Evolutionary conservation across 345 rosid species (phyloP).

Genomic region (Gossypium australe): DNA sequence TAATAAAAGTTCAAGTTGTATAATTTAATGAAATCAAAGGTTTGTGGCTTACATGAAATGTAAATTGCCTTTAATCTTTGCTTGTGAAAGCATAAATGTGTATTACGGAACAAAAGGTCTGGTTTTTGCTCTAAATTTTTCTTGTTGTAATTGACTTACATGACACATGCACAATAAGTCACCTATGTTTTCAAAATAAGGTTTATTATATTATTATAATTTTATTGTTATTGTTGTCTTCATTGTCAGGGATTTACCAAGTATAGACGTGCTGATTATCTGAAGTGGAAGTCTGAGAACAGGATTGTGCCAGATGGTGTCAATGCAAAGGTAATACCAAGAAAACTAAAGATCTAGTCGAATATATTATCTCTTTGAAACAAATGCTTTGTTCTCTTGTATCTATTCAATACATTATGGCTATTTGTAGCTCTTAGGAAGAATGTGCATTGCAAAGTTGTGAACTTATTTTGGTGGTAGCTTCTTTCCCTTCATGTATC

Average conservation of each 20-base stretch:
- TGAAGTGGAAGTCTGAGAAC: constrained; percentile 35
- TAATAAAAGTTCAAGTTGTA: no score
- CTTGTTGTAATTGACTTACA: background rate
- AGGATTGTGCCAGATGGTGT: constrained; percentile 53
- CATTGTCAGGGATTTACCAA: constrained; percentile 46
- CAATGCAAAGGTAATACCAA: constrained; percentile 37
- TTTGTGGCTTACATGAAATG: no score
- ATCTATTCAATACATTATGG: background rate
- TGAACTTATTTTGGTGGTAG: background rate
- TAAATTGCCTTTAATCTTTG: no score
- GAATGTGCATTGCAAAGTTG: background rate
- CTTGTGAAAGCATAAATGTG: background rate
- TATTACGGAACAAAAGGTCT: background rate
- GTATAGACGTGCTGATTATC: constrained; percentile 44
- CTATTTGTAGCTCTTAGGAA: background rate
- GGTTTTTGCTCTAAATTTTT: background rate
- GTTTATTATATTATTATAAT: no score
- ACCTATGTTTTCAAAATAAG: background rate
- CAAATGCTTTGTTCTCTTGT: background rate
- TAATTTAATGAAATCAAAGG: no score
- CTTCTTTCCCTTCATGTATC: background rate
- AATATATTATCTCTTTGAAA: background rate
- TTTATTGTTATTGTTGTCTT: background rate
- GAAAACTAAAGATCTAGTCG: background rate
- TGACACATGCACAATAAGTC: background rate